A percentile compares a stretch with the other conserved stretches of the same genome.
These are phyloP conservation scores for Penicillium glabrum DNA, from an alignment of 2,329 filamentous ascomycete species.

Conservation along the genomic window DNA sequence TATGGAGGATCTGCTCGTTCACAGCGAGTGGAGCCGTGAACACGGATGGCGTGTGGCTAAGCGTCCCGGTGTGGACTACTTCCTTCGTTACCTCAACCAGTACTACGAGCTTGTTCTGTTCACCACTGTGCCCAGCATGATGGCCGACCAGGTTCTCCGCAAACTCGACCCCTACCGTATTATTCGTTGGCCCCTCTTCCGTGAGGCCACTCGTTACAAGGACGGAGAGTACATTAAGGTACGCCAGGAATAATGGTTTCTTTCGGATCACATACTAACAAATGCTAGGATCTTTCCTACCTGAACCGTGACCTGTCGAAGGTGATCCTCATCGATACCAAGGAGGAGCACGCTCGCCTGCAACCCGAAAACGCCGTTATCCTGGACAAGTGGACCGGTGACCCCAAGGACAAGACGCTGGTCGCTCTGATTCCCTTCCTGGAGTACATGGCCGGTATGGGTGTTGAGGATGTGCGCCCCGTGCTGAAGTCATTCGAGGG, in stretches of 20 bases:
- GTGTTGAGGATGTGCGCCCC: slow-evolving; percentile 80
- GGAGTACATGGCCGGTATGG: slow-evolving; percentile 95
- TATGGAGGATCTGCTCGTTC: slow-evolving; percentile 89
- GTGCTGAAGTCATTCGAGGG: slow-evolving; percentile 87
- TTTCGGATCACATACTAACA: slow-evolving; percentile 7
- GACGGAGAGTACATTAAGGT: slow-evolving; percentile 96
- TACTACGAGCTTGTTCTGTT: slow-evolving; percentile 98
- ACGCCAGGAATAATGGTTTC: slow-evolving; percentile 23
- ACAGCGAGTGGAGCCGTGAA: slow-evolving; percentile 91
- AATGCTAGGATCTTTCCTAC: slow-evolving; percentile 81
- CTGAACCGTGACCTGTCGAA: slow-evolving; percentile 95
- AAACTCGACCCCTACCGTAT: slow-evolving; percentile 95
- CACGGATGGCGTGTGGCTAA: slow-evolving; percentile 96
- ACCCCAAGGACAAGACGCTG: slow-evolving; percentile 79
- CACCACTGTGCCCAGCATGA: slow-evolving; percentile 79
- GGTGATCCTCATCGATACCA: slow-evolving; percentile 90
- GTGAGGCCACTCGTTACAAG: slow-evolving; percentile 96
- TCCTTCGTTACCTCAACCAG: slow-evolving; percentile 91
- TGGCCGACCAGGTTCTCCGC: slow-evolving; percentile 82
- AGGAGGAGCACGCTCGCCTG: slow-evolving; percentile 74
- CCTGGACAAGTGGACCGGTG: slow-evolving; percentile 84
- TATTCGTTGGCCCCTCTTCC: slow-evolving; percentile 90
- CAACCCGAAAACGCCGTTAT: slow-evolving; percentile 98
- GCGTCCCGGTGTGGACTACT: slow-evolving; percentile 93
- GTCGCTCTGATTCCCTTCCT: slow-evolving; percentile 92